These are phyloP conservation scores for Chalciporus piperatoides DNA, from an alignment of 1,284 basidiomycete genomes.

Conservation along the genomic window DNA sequence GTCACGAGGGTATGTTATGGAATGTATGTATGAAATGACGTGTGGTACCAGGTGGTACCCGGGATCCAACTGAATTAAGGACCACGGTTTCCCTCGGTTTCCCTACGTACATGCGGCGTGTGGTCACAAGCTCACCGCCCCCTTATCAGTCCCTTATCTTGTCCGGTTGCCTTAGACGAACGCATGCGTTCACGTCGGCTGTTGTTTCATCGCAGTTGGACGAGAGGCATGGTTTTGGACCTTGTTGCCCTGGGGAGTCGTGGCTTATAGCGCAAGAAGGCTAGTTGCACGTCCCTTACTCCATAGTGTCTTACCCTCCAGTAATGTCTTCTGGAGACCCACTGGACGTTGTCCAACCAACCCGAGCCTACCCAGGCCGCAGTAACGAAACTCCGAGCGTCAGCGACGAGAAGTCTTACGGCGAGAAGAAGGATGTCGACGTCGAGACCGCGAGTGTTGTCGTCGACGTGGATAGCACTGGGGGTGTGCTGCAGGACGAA, in stretches of 20 bases:
- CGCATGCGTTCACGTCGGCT: background rate
- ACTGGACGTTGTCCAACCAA: conserved; percentile 8
- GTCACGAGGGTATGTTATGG: too few species aligned
- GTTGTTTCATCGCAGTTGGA: background rate
- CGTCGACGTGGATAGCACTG: conserved; percentile 28
- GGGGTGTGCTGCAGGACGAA: conserved; percentile 36
- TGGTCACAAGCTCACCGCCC: too few species aligned
- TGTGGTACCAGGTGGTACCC: too few species aligned
- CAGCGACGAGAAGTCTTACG: conserved; percentile 33
- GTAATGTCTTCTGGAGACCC: conserved; percentile 12
- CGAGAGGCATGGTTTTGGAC: background rate
- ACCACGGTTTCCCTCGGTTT: too few species aligned
- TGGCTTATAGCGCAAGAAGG: conserved; percentile 3
- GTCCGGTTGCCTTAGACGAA: too few species aligned
- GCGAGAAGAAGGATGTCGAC: conserved; percentile 12
- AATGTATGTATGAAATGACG: too few species aligned
- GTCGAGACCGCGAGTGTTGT: conserved; percentile 27
- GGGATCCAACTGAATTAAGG: too few species aligned
- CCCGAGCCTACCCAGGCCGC: background rate
- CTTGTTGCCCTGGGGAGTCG: background rate
- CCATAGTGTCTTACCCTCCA: background rate
- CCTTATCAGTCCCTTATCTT: too few species aligned
- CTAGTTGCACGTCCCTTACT: background rate
- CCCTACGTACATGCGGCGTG: too few species aligned
- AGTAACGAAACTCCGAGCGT: conserved; percentile 9